Evolutionary conservation across 305 asterid genomes (phyloP), one percentile per base, ranked within the genome.

Genomic region (Fraxinus sp.): DNA sequence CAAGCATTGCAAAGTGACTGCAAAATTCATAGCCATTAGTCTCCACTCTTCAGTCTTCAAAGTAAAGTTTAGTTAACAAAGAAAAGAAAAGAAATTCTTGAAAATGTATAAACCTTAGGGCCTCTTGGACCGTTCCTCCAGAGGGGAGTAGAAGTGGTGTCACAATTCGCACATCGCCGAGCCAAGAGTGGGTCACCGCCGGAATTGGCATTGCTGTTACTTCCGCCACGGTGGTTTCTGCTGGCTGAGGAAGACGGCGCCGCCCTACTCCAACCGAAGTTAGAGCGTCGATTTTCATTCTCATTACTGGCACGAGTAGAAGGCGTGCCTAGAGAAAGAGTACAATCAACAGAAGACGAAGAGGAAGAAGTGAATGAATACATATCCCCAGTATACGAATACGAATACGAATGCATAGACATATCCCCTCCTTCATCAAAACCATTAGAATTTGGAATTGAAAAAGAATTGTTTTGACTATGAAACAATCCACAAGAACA

Each of bases 81-180:
- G n/a, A 18, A 70, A 28, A 35, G 3, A 4, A 22, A 5, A 5
- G 9, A 1, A 39, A n/a, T 73, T 7, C 33, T 20, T 37, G 30
- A 57, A 81, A 10, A 1, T 11, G 59, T 13, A 59, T 16, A 68
- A 9, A 94, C 99, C 99, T 96, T 96, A 0, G 99, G 99, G 80
- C 99, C 99, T 80, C 97, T 86, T 3, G 99, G 99, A 8, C 99
- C 99, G 82, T 96, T 96, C 81, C 99, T 86, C 99, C 99, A 96
- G 0, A 96, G 91, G 1, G 99, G 99, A 71, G 99, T 95, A 6
- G 99, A 94, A 22, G 99, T 91, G 83, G 99, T 95, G 89, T 93
- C 98, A 41, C 99, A 95, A 81, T 95, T 95, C 44, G 98, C 97
- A 16, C 99, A 95, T 1, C 99, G 98, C 74, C 98, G 94, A 1